phyloP scores from a whole-genome alignment of 1,139 yeast genomes.

The Geotrichum aggregatum region DNA sequence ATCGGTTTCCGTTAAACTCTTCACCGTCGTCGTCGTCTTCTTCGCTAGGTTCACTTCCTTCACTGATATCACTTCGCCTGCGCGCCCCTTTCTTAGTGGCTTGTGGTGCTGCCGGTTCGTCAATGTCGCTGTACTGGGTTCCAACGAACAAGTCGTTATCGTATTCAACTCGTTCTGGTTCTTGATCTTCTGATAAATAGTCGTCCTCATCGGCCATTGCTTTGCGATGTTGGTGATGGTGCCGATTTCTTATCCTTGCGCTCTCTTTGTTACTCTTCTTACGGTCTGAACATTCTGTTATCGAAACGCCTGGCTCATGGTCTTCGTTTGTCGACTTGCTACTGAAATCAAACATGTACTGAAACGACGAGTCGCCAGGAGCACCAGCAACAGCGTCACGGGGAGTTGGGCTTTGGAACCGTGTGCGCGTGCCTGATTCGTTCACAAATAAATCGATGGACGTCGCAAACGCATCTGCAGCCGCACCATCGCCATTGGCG shows the following conservation, averaged over 20 bases:
- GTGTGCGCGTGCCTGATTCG: slow-evolving; percentile 7
- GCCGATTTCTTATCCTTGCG: too few species aligned
- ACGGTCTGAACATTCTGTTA: too few species aligned
- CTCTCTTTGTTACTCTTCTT: neutral
- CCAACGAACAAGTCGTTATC: neutral
- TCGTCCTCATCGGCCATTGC: neutral
- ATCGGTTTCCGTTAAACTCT: slow-evolving; percentile 1
- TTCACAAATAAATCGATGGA: slow-evolving; percentile 12
- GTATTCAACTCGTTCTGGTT: slow-evolving; percentile 7
- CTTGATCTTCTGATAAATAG: neutral
- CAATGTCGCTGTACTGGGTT: neutral
- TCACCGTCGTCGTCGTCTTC: slow-evolving; percentile 7
- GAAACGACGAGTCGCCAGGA: neutral
- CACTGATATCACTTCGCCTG: neutral
- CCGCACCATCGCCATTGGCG: neutral
- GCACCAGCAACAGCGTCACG: neutral
- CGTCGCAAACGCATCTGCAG: neutral
- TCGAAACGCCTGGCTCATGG: neutral
- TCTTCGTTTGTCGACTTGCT: slow-evolving; percentile 9
- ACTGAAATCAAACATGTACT: slow-evolving; percentile 10
- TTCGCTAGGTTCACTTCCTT: slow-evolving; percentile 1
- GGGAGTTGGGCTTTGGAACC: slow-evolving; percentile 2
- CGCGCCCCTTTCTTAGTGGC: neutral
- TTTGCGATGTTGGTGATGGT: too few species aligned
- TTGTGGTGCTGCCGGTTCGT: neutral